Evolutionary conservation across 331 rosid species (phyloP), one percentile per base, ranked within the genome.

Genomic region (Malus hybrid): DNA sequence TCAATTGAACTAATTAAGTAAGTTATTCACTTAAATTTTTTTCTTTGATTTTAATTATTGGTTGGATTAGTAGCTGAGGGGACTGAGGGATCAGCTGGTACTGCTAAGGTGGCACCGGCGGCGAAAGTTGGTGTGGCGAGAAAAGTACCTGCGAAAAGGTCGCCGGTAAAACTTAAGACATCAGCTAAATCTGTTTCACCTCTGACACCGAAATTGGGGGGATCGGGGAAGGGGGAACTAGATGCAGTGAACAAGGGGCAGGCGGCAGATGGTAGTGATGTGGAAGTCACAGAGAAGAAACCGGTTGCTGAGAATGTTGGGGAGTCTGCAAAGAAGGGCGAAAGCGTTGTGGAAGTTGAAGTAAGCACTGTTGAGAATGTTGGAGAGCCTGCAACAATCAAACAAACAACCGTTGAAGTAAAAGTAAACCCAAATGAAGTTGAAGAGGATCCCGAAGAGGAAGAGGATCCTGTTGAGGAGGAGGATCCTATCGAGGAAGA

Each of bases 271-370:
- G 14, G 10, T 39, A 39, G 46, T 39, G 46, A 39, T 39, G 46
- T 39, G 46, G 46, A 39, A 39, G 13, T 10, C 13, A 39, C 4
- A 39, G 46, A 39, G 13, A 39, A 39, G 46, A 39, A 39, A 39
- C 46, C 46, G 46, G 13, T 14, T 59, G 39, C 66, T 61, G 84
- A 56, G 10, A 67, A 39, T 79, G 78, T 67, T 61, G 83, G 52
- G 14, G 88, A 79, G 50, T 56, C 76, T 42, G 70, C 56, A 36
- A 79, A 67, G 86, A 78, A 14, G 62, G 96, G 73, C 32, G 80
- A 44, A 19, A 69, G 55, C 4, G 76, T 42, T 22, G 73, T 68
- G 67, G 87, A 56, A 65, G 76, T 69, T 65, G 83, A 86, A 63
- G 78, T 50, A 22, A 54, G 79, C 5, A 77, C 44, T n/a, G 73